Percentiles rank a stretch among this genome's conserved stretches.
Conservation (phyloP, 148 eudicot genomes). For the Chenopodium berlandieri region DNA sequence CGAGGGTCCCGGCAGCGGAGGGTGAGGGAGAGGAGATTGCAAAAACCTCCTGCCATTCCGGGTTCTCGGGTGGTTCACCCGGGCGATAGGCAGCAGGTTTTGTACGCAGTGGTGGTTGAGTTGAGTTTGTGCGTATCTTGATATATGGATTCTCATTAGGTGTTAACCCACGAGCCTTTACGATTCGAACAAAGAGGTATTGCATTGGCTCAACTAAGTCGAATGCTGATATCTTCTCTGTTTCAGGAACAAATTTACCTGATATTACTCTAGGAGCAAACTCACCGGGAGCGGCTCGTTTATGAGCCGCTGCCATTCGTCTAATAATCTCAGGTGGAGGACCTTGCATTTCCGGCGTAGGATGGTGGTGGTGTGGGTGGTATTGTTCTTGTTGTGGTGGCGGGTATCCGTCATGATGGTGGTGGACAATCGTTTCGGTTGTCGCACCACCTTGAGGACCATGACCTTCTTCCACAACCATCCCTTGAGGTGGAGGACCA, state of each 20-base stretch:
- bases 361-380: slow-evolving; percentile 16
- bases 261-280: slow-evolving; percentile 60
- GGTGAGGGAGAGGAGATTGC: slow-evolving; percentile 35
- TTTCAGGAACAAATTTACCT: slow-evolving; percentile 31
- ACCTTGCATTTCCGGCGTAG: slow-evolving; percentile 33
- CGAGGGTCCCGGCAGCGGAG: slow-evolving; percentile 48
- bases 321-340: slow-evolving; percentile 59
- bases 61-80: slow-evolving; percentile 41
- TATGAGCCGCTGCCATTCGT: slow-evolving; percentile 23
- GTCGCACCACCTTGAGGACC: slow-evolving; percentile 24
- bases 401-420: slow-evolving; percentile 19
- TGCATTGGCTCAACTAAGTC: slow-evolving; percentile 95
- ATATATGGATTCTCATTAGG: slow-evolving; percentile 55
- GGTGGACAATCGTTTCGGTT: slow-evolving; percentile 21
- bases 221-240: slow-evolving; percentile 53
- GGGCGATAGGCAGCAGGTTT: slow-evolving; percentile 48
- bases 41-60: slow-evolving; percentile 81
- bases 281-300: slow-evolving; percentile 39
- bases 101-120: slow-evolving; percentile 38
- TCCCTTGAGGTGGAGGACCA: slow-evolving; percentile 35
- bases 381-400: slow-evolving; percentile 9
- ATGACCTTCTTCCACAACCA: slow-evolving; percentile 33
- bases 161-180: slow-evolving; percentile 66
- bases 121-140: slow-evolving; percentile 48
- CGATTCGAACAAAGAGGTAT: slow-evolving; percentile 59